Conservation (phyloP, 164 flowering plant species). For the Euptelea pleiosperma region DNA sequence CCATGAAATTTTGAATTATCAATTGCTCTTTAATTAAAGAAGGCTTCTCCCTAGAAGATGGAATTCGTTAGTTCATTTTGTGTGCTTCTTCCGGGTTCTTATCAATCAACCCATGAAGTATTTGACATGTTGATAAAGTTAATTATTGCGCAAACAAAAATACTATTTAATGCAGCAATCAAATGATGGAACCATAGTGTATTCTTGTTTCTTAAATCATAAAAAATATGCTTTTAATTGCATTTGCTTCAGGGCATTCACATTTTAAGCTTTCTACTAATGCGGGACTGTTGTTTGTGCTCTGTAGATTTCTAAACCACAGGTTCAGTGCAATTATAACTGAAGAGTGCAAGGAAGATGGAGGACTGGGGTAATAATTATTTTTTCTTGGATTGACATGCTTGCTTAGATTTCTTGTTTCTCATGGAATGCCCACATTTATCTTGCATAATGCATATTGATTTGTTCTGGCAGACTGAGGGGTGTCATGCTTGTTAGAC, state of each 20-base stretch:
- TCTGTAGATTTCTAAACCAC: neutral
- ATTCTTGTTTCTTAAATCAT: neutral
- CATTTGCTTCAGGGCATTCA: neutral
- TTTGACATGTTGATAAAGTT: too few relatives aligned
- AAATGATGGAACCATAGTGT: neutral
- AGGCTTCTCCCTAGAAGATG: too few relatives aligned
- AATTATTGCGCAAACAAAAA: neutral
- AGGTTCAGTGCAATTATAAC: too few relatives aligned
- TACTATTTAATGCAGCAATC: neutral
- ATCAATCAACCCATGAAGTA: too few relatives aligned
- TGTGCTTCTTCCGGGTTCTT: too few relatives aligned
- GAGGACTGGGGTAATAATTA: constrained; percentile 10
- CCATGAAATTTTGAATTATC: too few relatives aligned
- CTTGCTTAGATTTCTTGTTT: neutral
- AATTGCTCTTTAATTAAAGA: too few relatives aligned
- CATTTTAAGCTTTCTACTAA: neutral
- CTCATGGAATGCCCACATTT: neutral
- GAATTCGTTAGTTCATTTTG: too few relatives aligned
- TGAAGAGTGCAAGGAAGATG: constrained; percentile 3
- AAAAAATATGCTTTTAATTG: neutral
- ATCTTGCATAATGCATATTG: neutral
- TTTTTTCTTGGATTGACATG: neutral
- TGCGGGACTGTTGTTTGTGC: neutral
- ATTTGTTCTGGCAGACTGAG: too few relatives aligned
- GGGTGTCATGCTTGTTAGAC: too few relatives aligned